Evolutionary conservation across 352 stramenopile species (phyloP).

Genomic region (Phytophthora pseudosyringae): DNA sequence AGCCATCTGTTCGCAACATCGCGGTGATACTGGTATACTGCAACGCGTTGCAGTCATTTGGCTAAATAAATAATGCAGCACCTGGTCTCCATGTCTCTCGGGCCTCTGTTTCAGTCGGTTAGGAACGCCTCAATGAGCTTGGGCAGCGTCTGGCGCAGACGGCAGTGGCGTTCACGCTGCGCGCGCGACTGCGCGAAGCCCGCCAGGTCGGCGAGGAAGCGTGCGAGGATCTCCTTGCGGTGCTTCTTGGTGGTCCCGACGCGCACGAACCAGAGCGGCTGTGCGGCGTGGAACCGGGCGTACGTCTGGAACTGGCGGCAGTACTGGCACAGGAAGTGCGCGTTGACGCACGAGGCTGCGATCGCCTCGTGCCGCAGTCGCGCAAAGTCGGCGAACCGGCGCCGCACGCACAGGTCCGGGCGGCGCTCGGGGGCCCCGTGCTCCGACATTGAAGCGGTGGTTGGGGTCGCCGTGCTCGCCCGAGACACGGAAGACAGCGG

Average conservation of each 20-base stretch:
- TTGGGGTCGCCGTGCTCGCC: conserved; percentile 12
- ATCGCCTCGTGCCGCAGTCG: conserved; percentile 36
- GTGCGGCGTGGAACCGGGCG: conserved; percentile 43
- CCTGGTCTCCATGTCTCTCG: neutral
- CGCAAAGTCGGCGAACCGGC: conserved; percentile 39
- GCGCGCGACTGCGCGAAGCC: conserved; percentile 39
- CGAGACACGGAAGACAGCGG: conserved; percentile 2
- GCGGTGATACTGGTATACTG: neutral
- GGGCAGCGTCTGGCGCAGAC: conserved; percentile 37
- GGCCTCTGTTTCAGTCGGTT: conserved; percentile 14
- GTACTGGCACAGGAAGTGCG: conserved; percentile 54
- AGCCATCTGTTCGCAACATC: conserved; percentile 17
- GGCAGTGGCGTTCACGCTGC: conserved; percentile 33
- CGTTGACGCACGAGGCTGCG: conserved; percentile 40
- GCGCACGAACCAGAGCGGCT: conserved; percentile 49
- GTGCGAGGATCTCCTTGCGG: conserved; percentile 51
- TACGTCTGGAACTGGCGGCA: conserved; percentile 55
- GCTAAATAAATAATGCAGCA: conserved; percentile 12
- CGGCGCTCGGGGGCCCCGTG: conserved; percentile 15
- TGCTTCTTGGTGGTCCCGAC: conserved; percentile 36
- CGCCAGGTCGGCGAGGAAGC: conserved; percentile 48
- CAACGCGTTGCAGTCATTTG: neutral
- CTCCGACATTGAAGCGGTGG: conserved; percentile 16
- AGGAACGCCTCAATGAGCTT: conserved; percentile 45
- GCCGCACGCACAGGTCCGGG: conserved; percentile 27